phyloP scores from a whole-genome alignment of 1,284 basidiomycete genomes.

The Sutorius eximius region DNA sequence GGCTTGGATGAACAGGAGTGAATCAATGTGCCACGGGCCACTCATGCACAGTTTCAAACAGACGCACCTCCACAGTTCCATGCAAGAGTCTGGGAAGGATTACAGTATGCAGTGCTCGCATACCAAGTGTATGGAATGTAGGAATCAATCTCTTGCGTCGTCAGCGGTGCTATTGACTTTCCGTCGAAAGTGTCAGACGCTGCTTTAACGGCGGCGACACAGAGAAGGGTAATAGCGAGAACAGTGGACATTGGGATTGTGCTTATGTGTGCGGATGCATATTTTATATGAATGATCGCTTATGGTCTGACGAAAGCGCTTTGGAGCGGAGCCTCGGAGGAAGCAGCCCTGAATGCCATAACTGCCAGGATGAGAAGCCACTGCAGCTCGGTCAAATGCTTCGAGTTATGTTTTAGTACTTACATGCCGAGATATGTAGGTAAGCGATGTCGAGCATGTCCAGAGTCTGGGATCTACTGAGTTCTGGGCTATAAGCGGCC shows the following conservation, averaged over 20 bases:
- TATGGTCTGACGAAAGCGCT: neutral
- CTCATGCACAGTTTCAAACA: neutral
- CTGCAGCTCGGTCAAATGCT: neutral
- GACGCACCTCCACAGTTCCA: constrained; percentile 65
- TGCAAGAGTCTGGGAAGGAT: constrained; percentile 41
- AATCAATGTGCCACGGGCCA: neutral
- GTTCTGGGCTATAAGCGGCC: too few species aligned
- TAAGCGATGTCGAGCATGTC: neutral
- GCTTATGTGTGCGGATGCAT: neutral
- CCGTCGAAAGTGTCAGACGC: constrained; percentile 28
- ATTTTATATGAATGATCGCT: neutral
- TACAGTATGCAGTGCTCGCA: constrained; percentile 59
- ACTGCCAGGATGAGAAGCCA: neutral
- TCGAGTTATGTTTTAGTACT: neutral
- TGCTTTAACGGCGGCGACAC: constrained; percentile 19
- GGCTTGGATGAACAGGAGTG: constrained; percentile 32
- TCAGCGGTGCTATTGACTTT: constrained; percentile 44
- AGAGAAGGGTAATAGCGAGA: constrained; percentile 17
- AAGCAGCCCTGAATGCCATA: constrained; percentile 7
- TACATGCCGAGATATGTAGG: neutral
- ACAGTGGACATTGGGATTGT: constrained; percentile 19
- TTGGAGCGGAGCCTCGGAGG: constrained; percentile 3
- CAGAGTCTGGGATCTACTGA: too few species aligned
- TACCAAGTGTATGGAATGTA: constrained; percentile 59
- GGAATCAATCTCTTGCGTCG: constrained; percentile 41